Conservation (phyloP, 2,329 filamentous ascomycete species). For the Aspergillus sp. region DNA sequence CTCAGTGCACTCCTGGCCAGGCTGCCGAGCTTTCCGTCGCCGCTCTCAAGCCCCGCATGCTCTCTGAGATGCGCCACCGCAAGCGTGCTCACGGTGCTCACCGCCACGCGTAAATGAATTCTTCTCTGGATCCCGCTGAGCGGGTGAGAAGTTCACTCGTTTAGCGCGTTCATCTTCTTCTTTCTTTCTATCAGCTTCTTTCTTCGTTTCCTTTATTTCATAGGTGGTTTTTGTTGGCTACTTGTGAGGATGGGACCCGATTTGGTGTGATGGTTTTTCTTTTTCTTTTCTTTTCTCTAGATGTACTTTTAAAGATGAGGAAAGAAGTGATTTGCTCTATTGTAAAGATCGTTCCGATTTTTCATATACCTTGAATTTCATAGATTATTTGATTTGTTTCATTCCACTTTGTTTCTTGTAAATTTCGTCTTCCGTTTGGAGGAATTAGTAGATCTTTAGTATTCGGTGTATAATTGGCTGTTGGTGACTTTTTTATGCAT, state of each 20-base stretch:
- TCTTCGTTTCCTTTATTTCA: slow-evolving; percentile 13
- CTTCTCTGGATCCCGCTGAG: slow-evolving; percentile 18
- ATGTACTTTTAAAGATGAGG: slow-evolving; percentile 12
- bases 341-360: neutral
- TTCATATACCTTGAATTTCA: neutral
- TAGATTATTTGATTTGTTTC: neutral
- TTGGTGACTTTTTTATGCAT: too few relatives aligned
- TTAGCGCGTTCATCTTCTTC: neutral
- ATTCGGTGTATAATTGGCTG: neutral
- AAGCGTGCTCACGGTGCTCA: slow-evolving; percentile 22
- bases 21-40: slow-evolving; percentile 25
- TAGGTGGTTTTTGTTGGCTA: neutral
- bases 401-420: neutral
- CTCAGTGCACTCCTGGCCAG: slow-evolving; percentile 48
- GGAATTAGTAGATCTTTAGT: neutral
- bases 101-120: slow-evolving; percentile 22
- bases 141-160: neutral
- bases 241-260: slow-evolving; percentile 6
- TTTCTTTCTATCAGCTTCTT: slow-evolving; percentile 2
- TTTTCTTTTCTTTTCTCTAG: slow-evolving; percentile 8
- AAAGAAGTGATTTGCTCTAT: neutral
- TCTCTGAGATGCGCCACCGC: slow-evolving; percentile 30
- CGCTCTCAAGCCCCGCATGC: slow-evolving; percentile 23
- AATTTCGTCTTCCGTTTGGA: neutral
- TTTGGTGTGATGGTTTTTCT: neutral